These are phyloP conservation scores for Aurinia saxatilis DNA, from an alignment of 345 rosid genomes.

Conservation along the genomic window DNA sequence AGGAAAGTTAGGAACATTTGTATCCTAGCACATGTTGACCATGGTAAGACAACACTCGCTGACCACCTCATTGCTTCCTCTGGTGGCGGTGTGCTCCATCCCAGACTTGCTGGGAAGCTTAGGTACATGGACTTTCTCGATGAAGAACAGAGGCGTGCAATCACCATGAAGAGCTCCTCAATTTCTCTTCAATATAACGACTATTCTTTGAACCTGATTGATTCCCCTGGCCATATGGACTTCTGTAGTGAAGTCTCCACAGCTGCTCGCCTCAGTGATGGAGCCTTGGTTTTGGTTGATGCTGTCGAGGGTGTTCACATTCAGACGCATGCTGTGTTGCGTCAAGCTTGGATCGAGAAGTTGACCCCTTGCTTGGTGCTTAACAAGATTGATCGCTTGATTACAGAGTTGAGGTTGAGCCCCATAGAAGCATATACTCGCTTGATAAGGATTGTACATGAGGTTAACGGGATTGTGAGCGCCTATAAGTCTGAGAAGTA, in stretches of 20 bases:
- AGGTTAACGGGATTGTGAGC: slow-evolving; percentile 88
- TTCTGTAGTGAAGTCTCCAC: slow-evolving; percentile 94
- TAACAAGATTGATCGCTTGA: slow-evolving; percentile 90
- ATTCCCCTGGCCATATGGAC: slow-evolving; percentile 98
- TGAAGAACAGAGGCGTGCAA: slow-evolving; percentile 95
- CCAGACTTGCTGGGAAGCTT: slow-evolving; percentile 75
- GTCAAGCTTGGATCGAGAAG: slow-evolving; percentile 91
- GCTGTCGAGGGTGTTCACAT: slow-evolving; percentile 95
- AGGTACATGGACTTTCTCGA: slow-evolving; percentile 89
- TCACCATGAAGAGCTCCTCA: slow-evolving; percentile 96
- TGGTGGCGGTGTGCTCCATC: slow-evolving; percentile 73
- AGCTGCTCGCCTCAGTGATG: slow-evolving; percentile 88
- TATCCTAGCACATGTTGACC: slow-evolving; percentile 92
- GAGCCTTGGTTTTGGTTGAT: slow-evolving; percentile 84
- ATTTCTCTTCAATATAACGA: slow-evolving; percentile 55
- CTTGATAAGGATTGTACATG: slow-evolving; percentile 79
- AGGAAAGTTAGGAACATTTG: slow-evolving; percentile 65
- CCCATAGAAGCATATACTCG: slow-evolving; percentile 82
- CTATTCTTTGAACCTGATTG: slow-evolving; percentile 63
- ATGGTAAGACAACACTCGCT: slow-evolving; percentile 93
- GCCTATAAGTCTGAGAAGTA: slow-evolving; percentile 78
- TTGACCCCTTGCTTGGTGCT: slow-evolving; percentile 88
- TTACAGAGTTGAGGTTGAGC: slow-evolving; percentile 69
- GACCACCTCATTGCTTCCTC: slow-evolving; percentile 83
- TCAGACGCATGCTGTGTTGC: slow-evolving; percentile 88